phyloP scores from a whole-genome alignment of 768 basidiomycete genomes.

The Collybia sordida region DNA sequence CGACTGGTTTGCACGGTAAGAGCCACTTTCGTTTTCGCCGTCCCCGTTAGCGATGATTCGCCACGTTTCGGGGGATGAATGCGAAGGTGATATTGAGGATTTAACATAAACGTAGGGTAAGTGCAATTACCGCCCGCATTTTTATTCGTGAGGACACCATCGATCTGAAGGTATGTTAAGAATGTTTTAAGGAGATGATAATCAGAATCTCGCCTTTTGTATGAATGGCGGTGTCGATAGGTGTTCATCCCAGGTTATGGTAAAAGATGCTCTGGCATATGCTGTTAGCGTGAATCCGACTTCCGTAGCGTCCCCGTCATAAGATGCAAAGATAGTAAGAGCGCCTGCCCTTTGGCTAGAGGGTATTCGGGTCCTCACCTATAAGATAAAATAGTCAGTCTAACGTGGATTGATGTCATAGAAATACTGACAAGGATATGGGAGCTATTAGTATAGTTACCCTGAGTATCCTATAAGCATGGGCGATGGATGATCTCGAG shows the following conservation, averaged over 20 bases:
- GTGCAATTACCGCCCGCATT: slow-evolving; percentile 85
- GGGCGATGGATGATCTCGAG: not conserved
- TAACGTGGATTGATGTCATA: not conserved
- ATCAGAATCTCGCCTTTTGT: slow-evolving; percentile 28
- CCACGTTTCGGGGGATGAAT: slow-evolving; percentile 39
- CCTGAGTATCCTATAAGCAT: slow-evolving; percentile 24
- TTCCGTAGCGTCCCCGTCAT: slow-evolving; percentile 62
- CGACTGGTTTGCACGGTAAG: slow-evolving; percentile 56
- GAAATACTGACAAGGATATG: slow-evolving; percentile 40
- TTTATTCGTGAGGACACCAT: slow-evolving; percentile 61
- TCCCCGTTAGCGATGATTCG: slow-evolving; percentile 5
- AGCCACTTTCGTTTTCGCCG: slow-evolving; percentile 38
- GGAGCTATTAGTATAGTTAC: slow-evolving; percentile 52
- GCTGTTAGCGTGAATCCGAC: slow-evolving; percentile 70
- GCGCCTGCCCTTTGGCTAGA: slow-evolving; percentile 32
- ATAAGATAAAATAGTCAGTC: not conserved
- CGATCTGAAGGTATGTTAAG: slow-evolving; percentile 38
- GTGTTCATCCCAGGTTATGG: slow-evolving; percentile 48
- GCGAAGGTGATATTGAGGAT: slow-evolving; percentile 82
- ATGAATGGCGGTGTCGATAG: slow-evolving; percentile 36
- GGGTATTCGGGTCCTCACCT: slow-evolving; percentile 38
- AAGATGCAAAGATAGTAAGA: slow-evolving; percentile 61
- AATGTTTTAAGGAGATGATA: not conserved
- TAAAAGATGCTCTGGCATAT: slow-evolving; percentile 40
- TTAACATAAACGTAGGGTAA: slow-evolving; percentile 80